A percentile compares a stretch with the other conserved stretches of the same genome.
Conservation (phyloP, 345 rosid genomes). For the Ricinus communis region DNA sequence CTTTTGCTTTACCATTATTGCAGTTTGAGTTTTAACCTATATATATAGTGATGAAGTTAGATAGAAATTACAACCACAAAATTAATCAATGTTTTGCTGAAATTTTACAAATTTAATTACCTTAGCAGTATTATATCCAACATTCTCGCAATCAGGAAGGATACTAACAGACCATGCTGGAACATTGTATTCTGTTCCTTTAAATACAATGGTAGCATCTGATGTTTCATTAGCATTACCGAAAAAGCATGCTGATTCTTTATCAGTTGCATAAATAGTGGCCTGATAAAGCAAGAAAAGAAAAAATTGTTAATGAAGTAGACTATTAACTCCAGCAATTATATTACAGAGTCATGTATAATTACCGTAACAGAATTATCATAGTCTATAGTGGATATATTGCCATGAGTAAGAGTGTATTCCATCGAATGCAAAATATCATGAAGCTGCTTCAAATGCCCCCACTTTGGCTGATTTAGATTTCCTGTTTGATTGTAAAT, state of each 20-base stretch:
- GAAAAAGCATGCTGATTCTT: slow-evolving; percentile 53
- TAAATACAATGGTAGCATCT: slow-evolving; percentile 48
- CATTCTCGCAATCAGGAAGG: slow-evolving; percentile 58
- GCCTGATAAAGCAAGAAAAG: slow-evolving; percentile 39
- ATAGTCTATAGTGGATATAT: slow-evolving; percentile 32
- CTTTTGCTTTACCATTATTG: slow-evolving; percentile 37
- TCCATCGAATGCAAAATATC: slow-evolving; percentile 50
- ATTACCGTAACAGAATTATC: slow-evolving; percentile 31
- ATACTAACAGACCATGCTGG: slow-evolving; percentile 82
- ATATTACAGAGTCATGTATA: neutral
- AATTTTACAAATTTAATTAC: slow-evolving; percentile 8
- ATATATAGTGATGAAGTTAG: neutral
- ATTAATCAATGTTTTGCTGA: neutral
- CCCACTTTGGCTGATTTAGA: slow-evolving; percentile 77
- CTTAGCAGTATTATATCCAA: slow-evolving; percentile 66
- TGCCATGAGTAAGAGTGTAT: slow-evolving; percentile 54
- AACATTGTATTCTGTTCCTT: slow-evolving; percentile 38
- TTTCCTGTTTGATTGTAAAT: no score
- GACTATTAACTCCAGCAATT: neutral
- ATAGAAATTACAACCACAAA: no score
- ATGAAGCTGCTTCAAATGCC: slow-evolving; percentile 73
- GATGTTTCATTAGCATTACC: slow-evolving; percentile 38
- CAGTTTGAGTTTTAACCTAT: slow-evolving; percentile 54
- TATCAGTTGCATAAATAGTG: slow-evolving; percentile 39
- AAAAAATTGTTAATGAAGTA: no score